Conservation (phyloP, 495 filamentous ascomycete species). For the Immersiella caudata region DNA sequence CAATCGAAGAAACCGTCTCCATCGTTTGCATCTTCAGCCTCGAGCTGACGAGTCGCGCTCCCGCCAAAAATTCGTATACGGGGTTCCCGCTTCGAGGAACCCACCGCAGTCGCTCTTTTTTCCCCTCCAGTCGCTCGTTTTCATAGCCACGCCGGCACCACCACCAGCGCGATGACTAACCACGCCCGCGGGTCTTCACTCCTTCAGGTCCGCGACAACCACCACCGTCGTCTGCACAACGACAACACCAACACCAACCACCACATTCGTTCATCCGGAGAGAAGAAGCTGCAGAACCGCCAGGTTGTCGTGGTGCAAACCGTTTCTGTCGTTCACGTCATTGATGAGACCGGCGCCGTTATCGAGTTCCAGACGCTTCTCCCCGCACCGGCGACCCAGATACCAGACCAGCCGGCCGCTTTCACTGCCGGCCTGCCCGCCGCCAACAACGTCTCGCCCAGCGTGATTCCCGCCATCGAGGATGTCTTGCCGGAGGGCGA, state of each 20-base stretch:
- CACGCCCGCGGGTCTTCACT: constrained; percentile 55
- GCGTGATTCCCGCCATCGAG: constrained; percentile 34
- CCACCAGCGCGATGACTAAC: constrained; percentile 53
- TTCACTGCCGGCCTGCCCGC: constrained; percentile 27
- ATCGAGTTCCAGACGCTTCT: constrained; percentile 42
- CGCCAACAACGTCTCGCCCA: constrained; percentile 30
- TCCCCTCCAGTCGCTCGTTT: constrained; percentile 20
- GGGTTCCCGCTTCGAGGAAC: constrained; percentile 18
- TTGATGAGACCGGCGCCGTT: constrained; percentile 50
- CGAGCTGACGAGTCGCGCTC: constrained; percentile 30
- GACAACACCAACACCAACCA: constrained; percentile 22
- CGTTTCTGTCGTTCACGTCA: constrained; percentile 53
- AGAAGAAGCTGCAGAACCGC: constrained; percentile 36
- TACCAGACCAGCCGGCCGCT: constrained; percentile 24
- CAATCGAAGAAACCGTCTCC: constrained; percentile 23
- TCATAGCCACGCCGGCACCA: constrained; percentile 36
- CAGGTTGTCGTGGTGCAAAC: constrained; percentile 51
- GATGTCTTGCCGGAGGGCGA: constrained; percentile 32
- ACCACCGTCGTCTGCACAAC: constrained; percentile 36
- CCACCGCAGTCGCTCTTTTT: constrained; percentile 19
- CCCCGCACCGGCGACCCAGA: constrained; percentile 26
- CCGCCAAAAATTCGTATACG: constrained; percentile 34
- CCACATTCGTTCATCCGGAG: constrained; percentile 43
- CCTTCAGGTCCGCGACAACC: constrained; percentile 52
- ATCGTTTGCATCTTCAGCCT: constrained; percentile 18